Evolutionary conservation across 2,329 filamentous ascomycete species (phyloP).

Genomic region (Penicillium verrucosum): DNA sequence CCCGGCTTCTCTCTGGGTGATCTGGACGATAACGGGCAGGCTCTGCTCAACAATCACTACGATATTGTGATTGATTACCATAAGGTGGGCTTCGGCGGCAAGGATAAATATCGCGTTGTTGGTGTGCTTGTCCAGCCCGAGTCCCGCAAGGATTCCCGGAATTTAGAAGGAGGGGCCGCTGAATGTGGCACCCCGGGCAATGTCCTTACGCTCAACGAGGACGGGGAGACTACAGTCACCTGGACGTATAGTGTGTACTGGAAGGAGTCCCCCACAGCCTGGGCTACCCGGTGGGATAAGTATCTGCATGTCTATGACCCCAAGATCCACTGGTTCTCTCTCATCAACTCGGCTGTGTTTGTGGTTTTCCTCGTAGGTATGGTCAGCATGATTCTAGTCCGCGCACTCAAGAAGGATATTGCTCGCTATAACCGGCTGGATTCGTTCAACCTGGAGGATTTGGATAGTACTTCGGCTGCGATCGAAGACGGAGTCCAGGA

Average conservation of each 20-base stretch:
- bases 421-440: slow-evolving; percentile 94
- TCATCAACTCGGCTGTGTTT: slow-evolving; percentile 93
- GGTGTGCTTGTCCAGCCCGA: slow-evolving; percentile 84
- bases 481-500: slow-evolving; percentile 93
- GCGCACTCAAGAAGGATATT: slow-evolving; percentile 91
- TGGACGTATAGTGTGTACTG: slow-evolving; percentile 95
- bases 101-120: slow-evolving; percentile 77
- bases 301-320: slow-evolving; percentile 96
- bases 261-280: slow-evolving; percentile 77
- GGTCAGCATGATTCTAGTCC: slow-evolving; percentile 85
- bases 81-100: slow-evolving; percentile 56
- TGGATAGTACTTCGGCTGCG: slow-evolving; percentile 69
- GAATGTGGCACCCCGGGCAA: slow-evolving; percentile 62
- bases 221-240: slow-evolving; percentile 63
- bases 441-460: slow-evolving; percentile 82
- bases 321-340: slow-evolving; percentile 98
- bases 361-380: slow-evolving; percentile 88
- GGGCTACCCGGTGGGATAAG: slow-evolving; percentile 98
- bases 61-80: slow-evolving; percentile 94
- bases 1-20: slow-evolving; percentile 80
- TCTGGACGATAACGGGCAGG: slow-evolving; percentile 52
- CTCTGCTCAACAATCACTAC: slow-evolving; percentile 87
- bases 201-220: slow-evolving; percentile 63
- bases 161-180: slow-evolving; percentile 50
- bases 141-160: slow-evolving; percentile 60